Conservation (phyloP, 805 yeast genomes). For the Candida glaebosa region DNA sequence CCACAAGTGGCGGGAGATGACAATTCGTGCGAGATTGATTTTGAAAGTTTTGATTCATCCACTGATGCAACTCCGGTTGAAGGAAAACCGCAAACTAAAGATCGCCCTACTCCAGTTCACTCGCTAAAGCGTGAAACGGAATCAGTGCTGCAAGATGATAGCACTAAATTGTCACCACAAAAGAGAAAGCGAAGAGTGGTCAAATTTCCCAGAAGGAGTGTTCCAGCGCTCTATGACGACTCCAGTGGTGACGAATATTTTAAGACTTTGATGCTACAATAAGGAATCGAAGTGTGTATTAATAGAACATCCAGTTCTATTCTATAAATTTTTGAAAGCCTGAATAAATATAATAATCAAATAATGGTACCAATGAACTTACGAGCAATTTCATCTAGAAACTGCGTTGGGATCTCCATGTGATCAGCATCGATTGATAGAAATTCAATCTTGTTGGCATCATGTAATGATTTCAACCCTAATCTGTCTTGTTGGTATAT, state of each 20-base stretch:
- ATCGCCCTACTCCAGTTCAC: neutral
- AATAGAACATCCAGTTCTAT: neutral
- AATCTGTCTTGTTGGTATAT: slow-evolving; percentile 53
- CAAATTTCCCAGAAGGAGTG: neutral
- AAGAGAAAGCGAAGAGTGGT: neutral
- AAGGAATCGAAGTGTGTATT: neutral
- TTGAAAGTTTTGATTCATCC: neutral
- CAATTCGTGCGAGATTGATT: neutral
- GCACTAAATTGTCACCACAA: neutral
- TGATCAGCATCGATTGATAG: slow-evolving; percentile 54
- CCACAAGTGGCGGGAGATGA: neutral
- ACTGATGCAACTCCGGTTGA: neutral
- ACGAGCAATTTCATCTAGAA: slow-evolving; percentile 41
- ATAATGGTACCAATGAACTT: slow-evolving; percentile 37
- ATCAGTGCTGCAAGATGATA: too few relatives aligned
- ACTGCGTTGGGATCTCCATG: slow-evolving; percentile 58
- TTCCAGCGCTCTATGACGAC: neutral
- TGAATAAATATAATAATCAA: neutral
- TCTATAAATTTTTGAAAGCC: neutral
- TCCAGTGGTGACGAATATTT: neutral
- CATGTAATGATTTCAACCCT: slow-evolving; percentile 52
- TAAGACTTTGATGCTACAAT: neutral
- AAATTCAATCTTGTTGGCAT: slow-evolving; percentile 44
- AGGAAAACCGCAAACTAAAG: neutral
- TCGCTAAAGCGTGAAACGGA: neutral